Conservation (phyloP, 192 early-diverging fungal species). For the Linnemannia zychae region DNA sequence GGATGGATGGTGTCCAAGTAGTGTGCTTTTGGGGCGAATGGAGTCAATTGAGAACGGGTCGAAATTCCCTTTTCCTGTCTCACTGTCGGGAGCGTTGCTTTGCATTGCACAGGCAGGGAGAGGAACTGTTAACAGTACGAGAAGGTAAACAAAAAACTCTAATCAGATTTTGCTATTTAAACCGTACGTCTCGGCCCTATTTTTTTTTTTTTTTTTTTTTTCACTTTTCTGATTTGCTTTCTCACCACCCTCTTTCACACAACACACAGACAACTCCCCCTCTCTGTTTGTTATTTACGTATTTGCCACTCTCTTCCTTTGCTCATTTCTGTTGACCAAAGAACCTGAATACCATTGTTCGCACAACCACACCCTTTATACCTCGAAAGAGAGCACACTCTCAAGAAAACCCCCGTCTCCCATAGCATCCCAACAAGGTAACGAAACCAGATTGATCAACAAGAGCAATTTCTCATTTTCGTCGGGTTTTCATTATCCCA, state of each 20-base stretch:
- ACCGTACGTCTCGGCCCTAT: not conserved
- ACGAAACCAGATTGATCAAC: too few species aligned
- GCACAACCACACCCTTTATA: too few species aligned
- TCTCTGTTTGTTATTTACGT: not conserved
- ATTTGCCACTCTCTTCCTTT: too few species aligned
- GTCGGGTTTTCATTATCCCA: conserved; percentile 4
- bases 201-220: not conserved
- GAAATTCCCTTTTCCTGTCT: not conserved
- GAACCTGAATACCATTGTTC: too few species aligned
- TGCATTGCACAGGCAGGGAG: not conserved
- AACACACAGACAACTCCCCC: not conserved
- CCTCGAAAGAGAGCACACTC: too few species aligned
- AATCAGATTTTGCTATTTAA: not conserved
- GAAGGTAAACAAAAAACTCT: not conserved
- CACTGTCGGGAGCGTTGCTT: not conserved
- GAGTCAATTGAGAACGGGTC: not conserved
- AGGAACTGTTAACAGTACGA: not conserved
- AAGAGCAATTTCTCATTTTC: not conserved
- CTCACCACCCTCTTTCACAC: not conserved
- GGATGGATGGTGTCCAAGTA: not conserved
- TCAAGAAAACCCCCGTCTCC: too few species aligned
- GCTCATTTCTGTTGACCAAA: too few species aligned
- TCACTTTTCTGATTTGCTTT: too few species aligned
- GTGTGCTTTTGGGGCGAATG: not conserved
- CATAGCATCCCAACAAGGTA: not conserved